Base-by-base conservation (phyloP, 257 asterid genomes). In the Coffea canephora region DNA sequence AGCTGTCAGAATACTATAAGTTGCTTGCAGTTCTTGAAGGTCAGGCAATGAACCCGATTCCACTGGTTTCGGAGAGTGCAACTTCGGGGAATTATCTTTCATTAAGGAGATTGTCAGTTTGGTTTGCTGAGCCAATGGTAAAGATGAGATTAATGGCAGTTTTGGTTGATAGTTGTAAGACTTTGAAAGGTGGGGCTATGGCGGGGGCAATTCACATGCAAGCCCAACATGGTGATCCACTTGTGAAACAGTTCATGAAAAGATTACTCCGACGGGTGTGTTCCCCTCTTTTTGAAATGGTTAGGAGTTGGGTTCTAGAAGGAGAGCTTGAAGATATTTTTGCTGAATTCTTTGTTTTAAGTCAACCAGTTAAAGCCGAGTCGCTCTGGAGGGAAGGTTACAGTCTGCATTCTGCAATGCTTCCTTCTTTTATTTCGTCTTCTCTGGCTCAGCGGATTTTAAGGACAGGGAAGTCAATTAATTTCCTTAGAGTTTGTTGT, bases 71-170 rank as follows among this genome's bases (percentile, higher is more conserved):
- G 2, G 95, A 89, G 86, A 89, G 64, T 77, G 89, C 84, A 18
- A 85, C 77, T 77, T 87, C 96, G 1, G 96, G 96, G 68, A 94
- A 89, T 84, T 94, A 94, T 88, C 88, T 94, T 59, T 92, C 99
- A 0, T 76, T 96, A 80, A 92, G 99, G 88, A 92, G 99, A 78
- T 83, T 94, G 76, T 88, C 95, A 0, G 99, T 96, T 87, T 94
- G 98, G 98, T 96, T 94, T 86, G 90, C 95, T 21, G 99, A 96
- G 81, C 99, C 99, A 62, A 86, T 91, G 85, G 97, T 94, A 81
- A 96, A 94, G 95, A 96, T 96, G 99, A 89, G 95, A 85, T 87
- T 96, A 78, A 96, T 96, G 98, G 99, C 98, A 78, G 97, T 96
- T 85, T 85, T 96, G 83, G 98, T 90, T 73, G 99, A 96, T 74